These are phyloP conservation scores for Boletus reticulatus DNA, from an alignment of 768 basidiomycete genomes.

Conservation along the genomic window DNA sequence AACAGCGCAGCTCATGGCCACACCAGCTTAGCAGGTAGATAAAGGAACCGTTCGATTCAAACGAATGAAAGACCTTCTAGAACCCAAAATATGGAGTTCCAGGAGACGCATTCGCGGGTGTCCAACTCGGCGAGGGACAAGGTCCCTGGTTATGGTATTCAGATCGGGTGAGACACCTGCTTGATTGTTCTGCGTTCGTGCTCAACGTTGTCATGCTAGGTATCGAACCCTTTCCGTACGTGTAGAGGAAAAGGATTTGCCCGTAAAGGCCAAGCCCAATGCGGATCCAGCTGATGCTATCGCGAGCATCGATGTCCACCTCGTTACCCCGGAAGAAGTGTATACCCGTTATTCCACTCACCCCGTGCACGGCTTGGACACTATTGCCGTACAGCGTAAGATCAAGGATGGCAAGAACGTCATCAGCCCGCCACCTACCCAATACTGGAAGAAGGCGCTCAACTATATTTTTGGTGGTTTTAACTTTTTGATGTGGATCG, in stretches of 20 bases:
- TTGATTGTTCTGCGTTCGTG: not conserved
- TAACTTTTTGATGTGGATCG: slow-evolving; percentile 53
- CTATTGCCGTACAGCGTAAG: slow-evolving; percentile 37
- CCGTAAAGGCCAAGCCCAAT: slow-evolving; percentile 12
- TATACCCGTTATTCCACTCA: slow-evolving; percentile 45
- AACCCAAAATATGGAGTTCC: slow-evolving; percentile 1
- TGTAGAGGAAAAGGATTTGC: slow-evolving; percentile 31
- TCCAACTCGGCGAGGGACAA: slow-evolving; percentile 14
- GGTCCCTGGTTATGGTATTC: slow-evolving; percentile 26
- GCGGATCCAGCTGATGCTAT: slow-evolving; percentile 37
- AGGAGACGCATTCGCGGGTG: slow-evolving; percentile 17
- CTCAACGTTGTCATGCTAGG: slow-evolving; percentile 7
- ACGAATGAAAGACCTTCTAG: not conserved
- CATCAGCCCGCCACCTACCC: slow-evolving; percentile 45
- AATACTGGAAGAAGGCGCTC: slow-evolving; percentile 47
- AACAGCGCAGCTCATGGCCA: slow-evolving; percentile 5
- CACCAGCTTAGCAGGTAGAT: not conserved
- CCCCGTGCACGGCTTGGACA: slow-evolving; percentile 43
- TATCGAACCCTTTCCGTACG: slow-evolving; percentile 45
- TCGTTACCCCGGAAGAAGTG: slow-evolving; percentile 39
- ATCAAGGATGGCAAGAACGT: slow-evolving; percentile 42
- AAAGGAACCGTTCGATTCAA: not conserved
- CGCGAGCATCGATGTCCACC: slow-evolving; percentile 48
- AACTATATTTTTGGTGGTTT: slow-evolving; percentile 57
- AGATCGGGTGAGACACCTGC: slow-evolving; percentile 19